Conservation (phyloP, 257 asterid species). For the Salvia splendens region DNA sequence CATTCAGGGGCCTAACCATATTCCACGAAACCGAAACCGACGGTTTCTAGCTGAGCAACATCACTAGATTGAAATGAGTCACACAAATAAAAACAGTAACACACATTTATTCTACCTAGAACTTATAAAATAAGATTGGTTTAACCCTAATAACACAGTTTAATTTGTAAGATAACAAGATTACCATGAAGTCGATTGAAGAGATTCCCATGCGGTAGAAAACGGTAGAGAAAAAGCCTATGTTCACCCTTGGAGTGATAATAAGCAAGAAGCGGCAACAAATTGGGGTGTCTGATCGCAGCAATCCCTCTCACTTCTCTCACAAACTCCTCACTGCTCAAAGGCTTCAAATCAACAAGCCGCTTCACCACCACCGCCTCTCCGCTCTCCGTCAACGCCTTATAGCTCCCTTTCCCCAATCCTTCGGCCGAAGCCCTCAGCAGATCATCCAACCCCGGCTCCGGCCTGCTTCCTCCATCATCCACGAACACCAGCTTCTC, state of each 20-base stretch:
- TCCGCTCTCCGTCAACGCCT: conserved; percentile 56
- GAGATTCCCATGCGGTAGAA: conserved; percentile 56
- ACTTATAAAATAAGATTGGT: too few relatives aligned
- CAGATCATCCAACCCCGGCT: conserved; percentile 65
- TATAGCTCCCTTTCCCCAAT: conserved; percentile 67
- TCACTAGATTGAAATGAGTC: too few relatives aligned
- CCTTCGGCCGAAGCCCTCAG: conserved; percentile 80
- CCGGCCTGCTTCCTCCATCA: conserved; percentile 17
- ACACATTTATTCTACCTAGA: too few relatives aligned
- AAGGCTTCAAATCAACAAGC: conserved; percentile 61
- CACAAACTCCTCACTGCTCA: conserved; percentile 61
- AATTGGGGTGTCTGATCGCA: conserved; percentile 59
- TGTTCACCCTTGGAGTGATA: conserved; percentile 62
- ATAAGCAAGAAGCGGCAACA: conserved; percentile 63
- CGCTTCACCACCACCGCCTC: conserved; percentile 66
- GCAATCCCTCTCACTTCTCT: conserved; percentile 54
- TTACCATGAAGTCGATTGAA: conserved; percentile 66
- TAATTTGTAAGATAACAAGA: too few relatives aligned
- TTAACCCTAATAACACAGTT: too few relatives aligned
- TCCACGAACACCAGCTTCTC: conserved; percentile 60
- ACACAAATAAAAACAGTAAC: too few relatives aligned
- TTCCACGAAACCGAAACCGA: too few relatives aligned
- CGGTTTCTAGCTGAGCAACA: too few relatives aligned
- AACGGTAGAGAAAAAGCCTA: conserved; percentile 57
- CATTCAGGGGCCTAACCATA: too few relatives aligned